phyloP scores from a whole-genome alignment of 495 filamentous ascomycete genomes.

The Platismatia glauca region DNA sequence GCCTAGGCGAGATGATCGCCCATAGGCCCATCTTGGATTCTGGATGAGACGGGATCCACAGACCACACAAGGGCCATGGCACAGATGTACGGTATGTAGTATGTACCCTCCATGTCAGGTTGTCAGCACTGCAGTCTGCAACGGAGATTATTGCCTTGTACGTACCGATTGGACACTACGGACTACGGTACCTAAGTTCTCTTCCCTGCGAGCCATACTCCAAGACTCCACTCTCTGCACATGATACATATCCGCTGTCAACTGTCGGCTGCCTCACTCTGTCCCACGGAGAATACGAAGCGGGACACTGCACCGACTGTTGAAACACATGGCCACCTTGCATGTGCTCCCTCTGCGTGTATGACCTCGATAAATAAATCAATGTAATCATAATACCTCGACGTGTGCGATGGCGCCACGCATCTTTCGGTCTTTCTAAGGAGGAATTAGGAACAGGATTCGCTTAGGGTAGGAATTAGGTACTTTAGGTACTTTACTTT shows the following conservation, averaged over 20 bases:
- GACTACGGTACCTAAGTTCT: too few species aligned
- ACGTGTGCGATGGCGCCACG: too few species aligned
- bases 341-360: background rate
- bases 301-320: background rate
- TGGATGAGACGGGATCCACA: background rate
- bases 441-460: too few species aligned
- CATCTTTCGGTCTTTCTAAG: too few species aligned
- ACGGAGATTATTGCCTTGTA: background rate
- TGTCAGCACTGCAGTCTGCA: too few species aligned
- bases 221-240: background rate
- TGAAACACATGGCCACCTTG: background rate
- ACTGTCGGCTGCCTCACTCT: background rate
- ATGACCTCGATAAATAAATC: background rate
- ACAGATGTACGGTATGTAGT: too few species aligned
- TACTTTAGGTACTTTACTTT: too few species aligned
- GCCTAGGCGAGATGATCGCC: constrained; percentile 1
- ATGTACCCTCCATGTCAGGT: background rate
- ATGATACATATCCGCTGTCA: background rate
- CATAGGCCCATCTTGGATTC: constrained; percentile 1
- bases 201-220: background rate
- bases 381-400: too few species aligned
- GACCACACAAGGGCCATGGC: too few species aligned
- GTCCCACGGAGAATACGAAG: background rate
- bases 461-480: too few species aligned
- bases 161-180: too few species aligned